phyloP scores from a whole-genome alignment of 129 eudicot genomes.

The Calendula officinalis region DNA sequence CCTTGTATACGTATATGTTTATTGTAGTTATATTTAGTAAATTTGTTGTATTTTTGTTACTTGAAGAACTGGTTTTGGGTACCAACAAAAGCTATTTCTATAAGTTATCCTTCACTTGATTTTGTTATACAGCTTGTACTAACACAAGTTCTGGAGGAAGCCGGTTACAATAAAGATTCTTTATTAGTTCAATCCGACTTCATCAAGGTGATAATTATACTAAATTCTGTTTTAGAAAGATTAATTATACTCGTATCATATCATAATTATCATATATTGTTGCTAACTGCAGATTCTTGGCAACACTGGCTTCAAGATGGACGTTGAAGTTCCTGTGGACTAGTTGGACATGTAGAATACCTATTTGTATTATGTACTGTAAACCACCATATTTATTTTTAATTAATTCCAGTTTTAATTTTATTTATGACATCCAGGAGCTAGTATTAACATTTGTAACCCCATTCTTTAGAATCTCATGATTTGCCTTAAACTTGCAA shows the following conservation, averaged over 20 bases:
- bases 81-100: neutral
- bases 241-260: neutral
- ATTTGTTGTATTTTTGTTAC: too few species aligned
- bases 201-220: slow-evolving; percentile 56
- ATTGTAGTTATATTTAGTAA: too few species aligned
- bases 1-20: too few species aligned
- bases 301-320: slow-evolving; percentile 74
- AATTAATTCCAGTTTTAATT: neutral
- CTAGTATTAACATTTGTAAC: slow-evolving; percentile 12
- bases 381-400: slow-evolving; percentile 7
- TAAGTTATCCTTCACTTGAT: neutral
- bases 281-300: slow-evolving; percentile 71
- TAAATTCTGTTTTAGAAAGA: neutral
- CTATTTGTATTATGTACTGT: slow-evolving; percentile 18
- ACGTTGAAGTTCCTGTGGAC: slow-evolving; percentile 91
- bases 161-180: slow-evolving; percentile 82
- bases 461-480: slow-evolving; percentile 1
- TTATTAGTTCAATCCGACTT: slow-evolving; percentile 64
- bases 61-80: too few species aligned
- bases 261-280: neutral
- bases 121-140: slow-evolving; percentile 55
- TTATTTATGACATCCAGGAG: neutral
- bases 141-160: slow-evolving; percentile 85
- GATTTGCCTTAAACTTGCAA: neutral
- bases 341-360: slow-evolving; percentile 24